These are phyloP conservation scores for Psilocybe sp. DNA, from an alignment of 768 basidiomycete genomes.

Conservation along the genomic window DNA sequence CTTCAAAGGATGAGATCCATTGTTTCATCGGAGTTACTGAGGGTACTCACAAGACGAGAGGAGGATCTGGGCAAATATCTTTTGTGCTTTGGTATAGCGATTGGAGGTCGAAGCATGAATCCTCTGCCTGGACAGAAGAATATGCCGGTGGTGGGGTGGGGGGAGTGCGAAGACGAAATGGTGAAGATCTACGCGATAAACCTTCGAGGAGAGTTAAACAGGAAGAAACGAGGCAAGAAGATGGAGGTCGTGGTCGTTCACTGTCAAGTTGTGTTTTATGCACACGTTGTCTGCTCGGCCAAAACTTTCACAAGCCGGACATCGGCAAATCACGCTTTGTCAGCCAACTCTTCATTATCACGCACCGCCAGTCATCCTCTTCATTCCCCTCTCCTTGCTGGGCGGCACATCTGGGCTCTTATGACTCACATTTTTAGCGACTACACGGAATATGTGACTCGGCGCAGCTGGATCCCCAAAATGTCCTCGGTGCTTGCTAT, in stretches of 20 bases:
- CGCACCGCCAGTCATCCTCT: background rate
- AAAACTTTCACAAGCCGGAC: constrained; percentile 17
- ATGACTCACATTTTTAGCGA: too few relatives aligned
- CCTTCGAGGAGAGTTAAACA: constrained; percentile 17
- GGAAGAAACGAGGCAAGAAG: constrained; percentile 12
- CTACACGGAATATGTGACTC: too few relatives aligned
- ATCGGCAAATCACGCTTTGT: constrained; percentile 10
- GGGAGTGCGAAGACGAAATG: constrained; percentile 58
- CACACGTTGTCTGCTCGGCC: constrained; percentile 22
- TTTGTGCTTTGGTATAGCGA: constrained; percentile 67
- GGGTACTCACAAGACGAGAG: constrained; percentile 48
- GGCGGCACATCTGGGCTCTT: too few relatives aligned
- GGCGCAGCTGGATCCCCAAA: too few relatives aligned
- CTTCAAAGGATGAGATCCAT: background rate
- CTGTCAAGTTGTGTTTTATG: constrained; percentile 18
- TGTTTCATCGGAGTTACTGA: background rate
- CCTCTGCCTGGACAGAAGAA: constrained; percentile 71
- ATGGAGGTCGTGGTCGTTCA: constrained; percentile 26
- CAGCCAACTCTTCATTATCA: constrained; percentile 4
- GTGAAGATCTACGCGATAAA: constrained; percentile 42
- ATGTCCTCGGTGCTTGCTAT: too few relatives aligned
- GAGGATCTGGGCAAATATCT: constrained; percentile 49
- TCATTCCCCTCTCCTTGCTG: background rate
- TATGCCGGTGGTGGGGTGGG: constrained; percentile 34
- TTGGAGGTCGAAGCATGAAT: constrained; percentile 94